These are phyloP conservation scores for Trifolium dubium DNA, from an alignment of 306 rosid genomes.

Conservation along the genomic window DNA sequence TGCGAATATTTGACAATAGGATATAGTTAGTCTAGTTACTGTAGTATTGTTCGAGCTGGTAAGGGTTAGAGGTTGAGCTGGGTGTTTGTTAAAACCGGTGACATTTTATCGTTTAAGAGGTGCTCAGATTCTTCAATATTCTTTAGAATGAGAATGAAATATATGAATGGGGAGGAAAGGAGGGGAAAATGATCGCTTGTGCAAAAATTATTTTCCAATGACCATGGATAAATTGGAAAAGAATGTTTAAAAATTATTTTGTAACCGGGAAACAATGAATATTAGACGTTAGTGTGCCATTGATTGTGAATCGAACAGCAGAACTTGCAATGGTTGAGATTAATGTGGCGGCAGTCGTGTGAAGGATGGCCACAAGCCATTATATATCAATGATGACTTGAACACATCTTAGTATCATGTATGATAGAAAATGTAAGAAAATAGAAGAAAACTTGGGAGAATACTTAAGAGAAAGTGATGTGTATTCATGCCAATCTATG, in stretches of 20 bases:
- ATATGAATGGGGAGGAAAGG: neutral
- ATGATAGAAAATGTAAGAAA: conserved; percentile 10
- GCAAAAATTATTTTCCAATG: too few relatives aligned
- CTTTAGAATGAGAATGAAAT: conserved; percentile 17
- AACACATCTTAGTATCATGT: neutral
- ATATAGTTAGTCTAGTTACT: neutral
- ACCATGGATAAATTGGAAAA: conserved; percentile 16
- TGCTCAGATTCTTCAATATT: neutral
- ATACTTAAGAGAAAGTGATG: neutral
- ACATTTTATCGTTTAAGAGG: neutral
- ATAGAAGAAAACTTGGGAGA: neutral
- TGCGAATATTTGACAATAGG: neutral
- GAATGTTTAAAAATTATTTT: neutral
- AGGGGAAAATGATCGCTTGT: conserved; percentile 6
- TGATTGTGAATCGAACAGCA: neutral
- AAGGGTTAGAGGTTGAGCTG: neutral
- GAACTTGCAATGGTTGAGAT: neutral
- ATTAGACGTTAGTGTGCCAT: neutral
- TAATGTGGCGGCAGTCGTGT: neutral
- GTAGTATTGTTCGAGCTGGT: neutral
- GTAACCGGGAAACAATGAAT: neutral
- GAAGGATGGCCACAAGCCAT: neutral
- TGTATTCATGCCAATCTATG: neutral
- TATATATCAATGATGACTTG: neutral
- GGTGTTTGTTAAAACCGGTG: neutral